Evolutionary conservation across 305 asterid species (phyloP), one percentile per base, ranked within the genome.

Genomic region (Ruellia speciosa): DNA sequence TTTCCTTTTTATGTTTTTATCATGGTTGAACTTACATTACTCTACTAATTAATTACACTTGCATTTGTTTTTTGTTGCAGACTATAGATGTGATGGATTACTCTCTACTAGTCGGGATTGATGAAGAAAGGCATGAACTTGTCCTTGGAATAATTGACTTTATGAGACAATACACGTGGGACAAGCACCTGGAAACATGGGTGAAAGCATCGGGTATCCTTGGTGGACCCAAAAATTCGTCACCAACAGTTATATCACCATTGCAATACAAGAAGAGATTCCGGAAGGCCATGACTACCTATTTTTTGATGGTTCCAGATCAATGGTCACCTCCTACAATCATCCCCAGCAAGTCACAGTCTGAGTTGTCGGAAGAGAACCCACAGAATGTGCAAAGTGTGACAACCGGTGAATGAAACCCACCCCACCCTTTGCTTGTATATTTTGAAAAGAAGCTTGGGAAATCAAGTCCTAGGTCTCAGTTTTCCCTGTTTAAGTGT

Each of bases 141-240:
- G 94, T 82, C 54, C 83, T 85, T 50, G 94, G 94, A 43, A 85
- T 82, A 52, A 85, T 85, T 7, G 90, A 85, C 71, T 80, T 85
- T 63, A 82, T 85, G 90, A 85, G 90, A 66, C 90, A 85, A 40
- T 82, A 85, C 55, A 85, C 94, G 10, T 82, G 94, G 94, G 90
- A 85, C 72, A 85, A 82, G 72, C 88, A 85, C 70, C 81, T 85
- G 6, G 94, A 85, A 59, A 82, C 90, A 3, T 85, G 94, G 94
- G 92, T 85, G 28, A 85, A 82, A 73, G 77, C 88, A 43, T 72
- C 92, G 0, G 94, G 94, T 7, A 80, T 85, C 64, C 88, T 85
- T 34, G 92, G 94, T 8, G 92, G 94, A 7, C 81, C 85, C 69
- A 85, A 75, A 65, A 80, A 83, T 20, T 68, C 80, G 0, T 49